Evolutionary conservation across 192 early-diverging fungal genomes (phyloP), one percentile per base, ranked within the genome.

Genomic region (Coemansia umbellata): DNA sequence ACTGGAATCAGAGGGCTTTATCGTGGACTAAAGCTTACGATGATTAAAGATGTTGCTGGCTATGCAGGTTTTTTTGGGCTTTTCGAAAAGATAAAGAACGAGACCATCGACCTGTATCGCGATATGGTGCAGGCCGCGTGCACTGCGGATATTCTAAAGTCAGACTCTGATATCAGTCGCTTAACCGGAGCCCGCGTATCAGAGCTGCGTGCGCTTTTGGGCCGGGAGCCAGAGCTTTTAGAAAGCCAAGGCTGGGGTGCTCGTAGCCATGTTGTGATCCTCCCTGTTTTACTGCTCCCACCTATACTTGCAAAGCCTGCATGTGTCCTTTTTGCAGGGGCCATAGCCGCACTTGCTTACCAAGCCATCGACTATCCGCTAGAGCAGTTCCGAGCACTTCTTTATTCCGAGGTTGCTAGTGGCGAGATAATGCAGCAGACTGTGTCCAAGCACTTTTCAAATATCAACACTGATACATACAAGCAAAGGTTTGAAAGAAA

Each of bases 1-100:
- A 37, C 45, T 8, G 70, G 77, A 0, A 53, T 55, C 39, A 28
- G 19, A 5, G 58, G 65, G 0, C 63, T 79, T 9, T 79, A 73
- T 31, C 60, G 62, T 13, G 77, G 77, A 2, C 40, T 69, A 14
- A 61, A 55, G 43, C 55, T 74, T 18, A 79, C 77, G n/a, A 56
- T 74, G 55, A 39, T 31, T 42, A 79, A 90, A 78, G 88, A 90
- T 55, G 81, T 83, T 0, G 42, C 82, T 13, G 85, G 86, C 3
- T 90, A 84, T 61, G 84, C 85, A 5, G 65, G 84, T 14, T 90
- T 90, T 45, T 90, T 90, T 79, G 86, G 83, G 13, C 74, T 84
- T 6, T 90, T 90, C 63, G 88, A 90, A 61, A 83, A 76, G 74
- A 78, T 84, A 7, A 90, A 90, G 33, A 80, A 84, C 28, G 82